phyloP scores from a whole-genome alignment of 1,284 basidiomycete species.

The Cryptococcus floricola region DNA sequence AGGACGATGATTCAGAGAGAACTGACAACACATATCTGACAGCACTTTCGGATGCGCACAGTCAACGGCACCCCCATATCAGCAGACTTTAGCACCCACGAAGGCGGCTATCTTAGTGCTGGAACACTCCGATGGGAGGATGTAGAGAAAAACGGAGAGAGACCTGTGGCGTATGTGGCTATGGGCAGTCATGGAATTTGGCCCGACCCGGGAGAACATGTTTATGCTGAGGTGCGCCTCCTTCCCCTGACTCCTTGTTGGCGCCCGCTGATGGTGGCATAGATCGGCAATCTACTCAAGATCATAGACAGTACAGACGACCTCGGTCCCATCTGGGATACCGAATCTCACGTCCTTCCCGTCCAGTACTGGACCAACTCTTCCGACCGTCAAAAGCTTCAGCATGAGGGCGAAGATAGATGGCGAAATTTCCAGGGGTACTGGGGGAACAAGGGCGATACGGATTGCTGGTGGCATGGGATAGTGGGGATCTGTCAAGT shows the following conservation, averaged over 20 bases:
- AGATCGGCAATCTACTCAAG: slow-evolving; percentile 30
- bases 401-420: slow-evolving; percentile 23
- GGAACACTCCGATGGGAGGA: slow-evolving; percentile 43
- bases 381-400: slow-evolving; percentile 14
- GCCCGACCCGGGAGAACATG: slow-evolving; percentile 40
- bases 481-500: slow-evolving; percentile 40
- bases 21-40: slow-evolving; percentile 2
- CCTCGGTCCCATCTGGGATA: slow-evolving; percentile 44
- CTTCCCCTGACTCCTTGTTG: neutral
- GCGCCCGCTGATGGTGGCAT: neutral
- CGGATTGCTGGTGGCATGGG: slow-evolving; percentile 40
- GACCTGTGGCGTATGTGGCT: slow-evolving; percentile 43
- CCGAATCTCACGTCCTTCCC: slow-evolving; percentile 32
- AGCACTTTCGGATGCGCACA: slow-evolving; percentile 38
- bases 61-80: slow-evolving; percentile 38
- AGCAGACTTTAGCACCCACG: slow-evolving; percentile 44
- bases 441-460: slow-evolving; percentile 42
- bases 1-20: neutral
- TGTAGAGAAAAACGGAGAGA: slow-evolving; percentile 27
- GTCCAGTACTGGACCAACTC: slow-evolving; percentile 38
- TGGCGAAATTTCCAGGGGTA: slow-evolving; percentile 42
- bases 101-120: slow-evolving; percentile 33
- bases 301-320: slow-evolving; percentile 44
- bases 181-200: slow-evolving; percentile 45
- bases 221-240: slow-evolving; percentile 34